phyloP scores from a whole-genome alignment of 768 basidiomycete genomes.

The Mycena galericulata region DNA sequence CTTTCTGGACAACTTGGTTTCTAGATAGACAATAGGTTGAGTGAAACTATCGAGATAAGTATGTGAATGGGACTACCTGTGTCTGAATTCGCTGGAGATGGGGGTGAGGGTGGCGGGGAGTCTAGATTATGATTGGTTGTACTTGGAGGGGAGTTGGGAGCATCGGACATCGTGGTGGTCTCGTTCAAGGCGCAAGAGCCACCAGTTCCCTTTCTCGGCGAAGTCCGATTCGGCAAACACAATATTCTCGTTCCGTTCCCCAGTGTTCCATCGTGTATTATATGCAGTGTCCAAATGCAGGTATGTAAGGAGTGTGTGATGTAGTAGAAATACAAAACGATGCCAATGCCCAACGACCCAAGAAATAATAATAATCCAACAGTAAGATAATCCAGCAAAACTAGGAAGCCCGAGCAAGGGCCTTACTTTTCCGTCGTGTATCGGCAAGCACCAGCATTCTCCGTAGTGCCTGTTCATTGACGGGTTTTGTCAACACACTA shows the following conservation, averaged over 20 bases:
- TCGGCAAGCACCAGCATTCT: constrained; percentile 60
- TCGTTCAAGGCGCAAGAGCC: constrained; percentile 17
- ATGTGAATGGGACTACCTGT: constrained; percentile 47
- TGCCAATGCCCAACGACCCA: neutral
- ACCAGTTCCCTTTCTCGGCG: constrained; percentile 26
- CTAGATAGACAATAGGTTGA: constrained; percentile 40
- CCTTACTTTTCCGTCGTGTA: constrained; percentile 54
- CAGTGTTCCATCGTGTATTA: neutral
- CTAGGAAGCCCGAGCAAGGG: constrained; percentile 19
- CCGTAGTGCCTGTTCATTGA: constrained; percentile 68
- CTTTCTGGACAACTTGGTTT: constrained; percentile 71
- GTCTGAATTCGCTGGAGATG: constrained; percentile 59
- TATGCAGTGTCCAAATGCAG: neutral
- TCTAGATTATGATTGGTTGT: constrained; percentile 14
- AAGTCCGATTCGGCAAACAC: constrained; percentile 1
- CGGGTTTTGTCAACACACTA: constrained; percentile 87
- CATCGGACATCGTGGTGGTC: constrained; percentile 24
- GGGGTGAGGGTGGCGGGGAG: constrained; percentile 54
- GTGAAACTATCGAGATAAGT: constrained; percentile 28
- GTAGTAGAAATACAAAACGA: constrained; percentile 21
- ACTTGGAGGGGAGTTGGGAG: neutral
- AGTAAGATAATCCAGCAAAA: constrained; percentile 22
- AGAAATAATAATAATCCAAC: constrained; percentile 22
- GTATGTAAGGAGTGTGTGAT: neutral
- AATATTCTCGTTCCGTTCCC: neutral